Evolutionary conservation across 2,329 filamentous ascomycete genomes (phyloP).

Genomic region (Cladophialophora bantiana): DNA sequence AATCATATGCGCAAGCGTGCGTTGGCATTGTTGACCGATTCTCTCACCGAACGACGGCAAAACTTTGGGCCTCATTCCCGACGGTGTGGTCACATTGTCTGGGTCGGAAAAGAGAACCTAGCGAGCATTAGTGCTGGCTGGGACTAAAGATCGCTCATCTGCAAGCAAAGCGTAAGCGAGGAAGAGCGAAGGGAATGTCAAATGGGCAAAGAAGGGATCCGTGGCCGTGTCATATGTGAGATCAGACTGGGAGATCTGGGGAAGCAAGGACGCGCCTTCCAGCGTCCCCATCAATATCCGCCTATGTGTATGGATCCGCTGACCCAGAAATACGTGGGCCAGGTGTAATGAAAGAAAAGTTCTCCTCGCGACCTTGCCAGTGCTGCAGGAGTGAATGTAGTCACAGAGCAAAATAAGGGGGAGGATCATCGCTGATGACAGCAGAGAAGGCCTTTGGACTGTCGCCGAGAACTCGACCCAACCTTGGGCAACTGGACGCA

Average conservation of each 20-base stretch:
- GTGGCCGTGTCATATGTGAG: slow-evolving; percentile 6
- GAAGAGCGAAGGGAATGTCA: not conserved
- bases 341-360: not conserved
- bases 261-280: not conserved
- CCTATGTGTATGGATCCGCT: not conserved
- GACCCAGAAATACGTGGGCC: not conserved
- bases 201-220: not conserved
- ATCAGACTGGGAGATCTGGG: slow-evolving; percentile 9
- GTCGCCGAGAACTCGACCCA: too few relatives aligned
- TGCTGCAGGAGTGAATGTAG: not conserved
- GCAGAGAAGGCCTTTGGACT: not conserved
- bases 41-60: not conserved
- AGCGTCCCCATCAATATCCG: not conserved
- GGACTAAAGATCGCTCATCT: not conserved
- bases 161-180: not conserved
- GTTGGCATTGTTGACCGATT: not conserved
- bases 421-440: not conserved
- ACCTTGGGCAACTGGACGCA: not conserved
- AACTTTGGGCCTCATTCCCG: not conserved
- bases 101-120: not conserved
- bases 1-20: not conserved
- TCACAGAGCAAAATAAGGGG: not conserved
- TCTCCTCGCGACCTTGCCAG: not conserved
- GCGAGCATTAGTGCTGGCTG: slow-evolving; percentile 1
- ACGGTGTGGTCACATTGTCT: not conserved